Base-by-base conservation (phyloP, 495 filamentous ascomycete species). In the Penicillium angulare region DNA sequence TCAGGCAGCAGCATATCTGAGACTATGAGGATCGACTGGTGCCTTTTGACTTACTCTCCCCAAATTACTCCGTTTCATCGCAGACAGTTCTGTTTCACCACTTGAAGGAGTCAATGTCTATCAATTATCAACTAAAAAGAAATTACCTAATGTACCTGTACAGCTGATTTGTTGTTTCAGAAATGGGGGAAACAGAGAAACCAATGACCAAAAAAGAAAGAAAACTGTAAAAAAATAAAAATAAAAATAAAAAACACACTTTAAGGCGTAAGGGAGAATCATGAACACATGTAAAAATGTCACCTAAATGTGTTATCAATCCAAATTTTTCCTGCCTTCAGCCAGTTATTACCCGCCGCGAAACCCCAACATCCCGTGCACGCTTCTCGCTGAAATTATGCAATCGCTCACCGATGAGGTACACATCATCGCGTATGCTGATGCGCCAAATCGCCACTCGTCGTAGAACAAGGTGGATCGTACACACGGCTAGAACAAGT, bases 391-490 rank as follows among this genome's bases (percentile, higher is more conserved):
- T 88, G 69, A 93, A 93, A 64, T 97, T 97, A 64, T 97, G 92
- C 53, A 99, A 71, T 26, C 91, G 74, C 72, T 97, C 91, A 2
- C 93, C 93, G 60, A 97, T 93, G 54, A 97, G 72, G 61, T 97
- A 99, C 7, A 95, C 92, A 68, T 99, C 93, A 63, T 99, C 93
- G 26, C 86, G 73, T 41, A 99, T 90, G 55, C 82, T 83, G 60
- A 83, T 78, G 63, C 87, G 83, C 93, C 93, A 98, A 34, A 79
- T 74, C 20, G 82, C 80, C 32, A 92, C 68, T 33, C 85, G 69
- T 46, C 76, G 74, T 40, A 69, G 65, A 2, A 74, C 61, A 24
- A 76, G 58, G 56, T 77, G 76, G 12, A 63, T 55, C 2, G 73
- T 53, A 50, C 67, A 74, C 7, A 66, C 54, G 16, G 68, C 57